Base-by-base conservation (phyloP, 2,329 filamentous ascomycete genomes). In the Orbilia brochopaga region DNA sequence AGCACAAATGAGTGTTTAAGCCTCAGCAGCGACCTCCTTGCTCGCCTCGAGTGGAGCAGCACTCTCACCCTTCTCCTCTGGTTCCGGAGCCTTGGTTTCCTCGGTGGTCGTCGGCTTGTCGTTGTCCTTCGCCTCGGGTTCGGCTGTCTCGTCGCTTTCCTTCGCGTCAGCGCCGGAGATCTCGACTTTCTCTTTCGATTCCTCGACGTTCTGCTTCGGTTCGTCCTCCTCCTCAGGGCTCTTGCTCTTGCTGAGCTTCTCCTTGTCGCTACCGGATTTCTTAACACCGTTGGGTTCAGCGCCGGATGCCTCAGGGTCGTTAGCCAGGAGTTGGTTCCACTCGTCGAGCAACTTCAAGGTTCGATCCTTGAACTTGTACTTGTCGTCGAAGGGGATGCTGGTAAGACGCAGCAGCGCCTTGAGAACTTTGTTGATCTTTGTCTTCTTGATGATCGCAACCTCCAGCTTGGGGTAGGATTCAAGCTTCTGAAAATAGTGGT, bases 401-500 rank as follows among this genome's bases (percentile, higher is more conserved):
- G 88, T 85, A 7, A 99, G 83, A 82, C 96, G 97, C 77, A 97
- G 83, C 75, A 99, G 94, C 2, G 89, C 92, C 82, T 95, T 96
- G 65, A 99, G 85, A 10, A 99, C 93, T 82, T 99, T 99, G 86
- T 97, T 93, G 80, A 99, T 97, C 84, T 97, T 99, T 73, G 94
- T 99, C 13, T 83, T 83, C 74, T 90, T 87, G 77, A 97, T 96
- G 76, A 97, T 94, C 75, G 87, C 87, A 30, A 90, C 91, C 79
- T 97, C 93, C 2, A 97, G 85, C 74, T 96, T 90, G 0, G 86
- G 82, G 79, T 83, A 88, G 6, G 83, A 85, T 81, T 99, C 94
- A 4, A 99, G 85, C 79, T 95, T 91, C 30, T 84, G 85, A 65
- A 72, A 73, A 37, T 62, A 73, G 76, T 82, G 80, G 72, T 79